phyloP scores from a whole-genome alignment of 2,329 filamentous ascomycete species.

The Botryotinia globosa region DNA sequence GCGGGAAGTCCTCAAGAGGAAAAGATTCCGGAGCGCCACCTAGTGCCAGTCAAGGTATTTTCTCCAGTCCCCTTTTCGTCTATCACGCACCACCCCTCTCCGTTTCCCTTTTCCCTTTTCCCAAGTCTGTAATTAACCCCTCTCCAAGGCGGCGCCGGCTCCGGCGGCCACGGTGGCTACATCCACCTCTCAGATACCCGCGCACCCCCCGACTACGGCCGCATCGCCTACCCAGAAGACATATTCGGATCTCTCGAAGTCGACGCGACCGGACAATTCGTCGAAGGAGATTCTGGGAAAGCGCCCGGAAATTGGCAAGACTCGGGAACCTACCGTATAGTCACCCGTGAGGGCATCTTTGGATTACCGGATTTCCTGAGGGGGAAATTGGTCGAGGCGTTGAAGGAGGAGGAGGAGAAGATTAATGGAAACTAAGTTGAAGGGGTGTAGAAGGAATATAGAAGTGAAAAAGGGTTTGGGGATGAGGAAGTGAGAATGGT shows the following conservation, averaged over 20 bases:
- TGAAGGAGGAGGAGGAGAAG: conserved; percentile 50
- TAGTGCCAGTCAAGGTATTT: conserved; percentile 50
- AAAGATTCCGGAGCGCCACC: conserved; percentile 37
- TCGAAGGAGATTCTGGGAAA: conserved; percentile 25
- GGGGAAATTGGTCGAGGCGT: conserved; percentile 52
- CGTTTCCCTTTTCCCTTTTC: no score
- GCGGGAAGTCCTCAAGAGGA: neutral
- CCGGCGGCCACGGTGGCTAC: conserved; percentile 58
- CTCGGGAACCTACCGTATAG: conserved; percentile 61
- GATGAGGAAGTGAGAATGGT: no score
- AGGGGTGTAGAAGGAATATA: conserved; percentile 24
- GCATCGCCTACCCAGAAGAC: conserved; percentile 68
- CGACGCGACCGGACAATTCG: conserved; percentile 53
- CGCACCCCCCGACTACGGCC: conserved; percentile 63
- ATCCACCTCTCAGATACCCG: conserved; percentile 63
- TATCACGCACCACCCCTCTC: neutral
- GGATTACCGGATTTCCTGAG: conserved; percentile 54
- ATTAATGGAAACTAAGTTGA: conserved; percentile 2
- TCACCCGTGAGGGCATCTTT: conserved; percentile 64
- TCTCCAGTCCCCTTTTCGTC: conserved; percentile 31
- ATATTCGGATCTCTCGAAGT: conserved; percentile 68
- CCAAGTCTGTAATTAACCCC: conserved; percentile 28
- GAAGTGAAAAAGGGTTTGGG: neutral
- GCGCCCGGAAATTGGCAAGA: conserved; percentile 51
- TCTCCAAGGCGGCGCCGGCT: conserved; percentile 53